A percentile compares a stretch with the other conserved stretches of the same genome.
Evolutionary conservation across 768 basidiomycete species (phyloP).

Genomic region (Auriscalpium vulgare): DNA sequence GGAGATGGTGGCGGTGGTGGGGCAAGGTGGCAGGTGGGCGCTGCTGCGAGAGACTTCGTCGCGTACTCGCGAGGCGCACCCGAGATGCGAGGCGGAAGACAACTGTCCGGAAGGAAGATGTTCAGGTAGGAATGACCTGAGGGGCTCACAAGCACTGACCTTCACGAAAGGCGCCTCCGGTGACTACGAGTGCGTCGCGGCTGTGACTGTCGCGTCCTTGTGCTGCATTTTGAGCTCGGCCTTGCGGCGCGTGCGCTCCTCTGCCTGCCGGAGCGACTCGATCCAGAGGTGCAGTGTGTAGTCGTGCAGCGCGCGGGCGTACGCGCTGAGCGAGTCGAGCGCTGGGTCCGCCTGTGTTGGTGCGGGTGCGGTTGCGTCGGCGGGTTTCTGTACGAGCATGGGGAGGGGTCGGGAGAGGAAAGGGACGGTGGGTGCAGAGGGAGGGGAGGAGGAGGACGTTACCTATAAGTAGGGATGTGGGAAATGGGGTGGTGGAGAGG

Average conservation of each 20-base stretch:
- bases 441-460: not conserved
- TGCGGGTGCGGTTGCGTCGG: no score
- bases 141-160: not conserved
- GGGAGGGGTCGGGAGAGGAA: not conserved
- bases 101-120: no score
- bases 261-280: constrained; percentile 51
- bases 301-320: constrained; percentile 58
- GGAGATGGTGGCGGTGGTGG: no score
- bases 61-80: no score
- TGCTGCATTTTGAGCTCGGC: constrained; percentile 10
- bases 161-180: not conserved
- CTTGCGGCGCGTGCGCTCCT: constrained; percentile 30
- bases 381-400: not conserved
- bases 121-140: not conserved
- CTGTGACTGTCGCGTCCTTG: not conserved
- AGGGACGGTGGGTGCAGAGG: not conserved
- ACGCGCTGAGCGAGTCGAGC: constrained; percentile 30
- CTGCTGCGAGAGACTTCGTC: no score
- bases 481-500: not conserved
- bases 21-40: no score
- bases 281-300: constrained; percentile 64
- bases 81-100: no score
- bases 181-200: not conserved
- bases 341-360: not conserved
- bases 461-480: not conserved